Percentiles rank a stretch among this genome's conserved stretches.
Evolutionary conservation across 352 stramenopile genomes (phyloP).

Genomic region (Aphanomyces astaci): DNA sequence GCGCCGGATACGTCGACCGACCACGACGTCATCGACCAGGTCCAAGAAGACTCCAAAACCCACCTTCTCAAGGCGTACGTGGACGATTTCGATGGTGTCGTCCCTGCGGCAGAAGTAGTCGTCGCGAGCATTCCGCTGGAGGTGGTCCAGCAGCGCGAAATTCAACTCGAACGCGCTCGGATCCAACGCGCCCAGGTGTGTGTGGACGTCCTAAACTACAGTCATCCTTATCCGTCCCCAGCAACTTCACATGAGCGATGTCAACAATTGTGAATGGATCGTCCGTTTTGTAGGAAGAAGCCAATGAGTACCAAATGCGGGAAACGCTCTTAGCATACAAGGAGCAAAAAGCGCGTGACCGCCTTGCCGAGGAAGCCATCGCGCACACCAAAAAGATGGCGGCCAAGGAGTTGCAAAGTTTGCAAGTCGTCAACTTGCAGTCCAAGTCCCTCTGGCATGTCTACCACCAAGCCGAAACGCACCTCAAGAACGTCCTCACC

Average conservation of each 20-base stretch:
- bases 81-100: conserved; percentile 56
- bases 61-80: conserved; percentile 33
- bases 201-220: too few relatives aligned
- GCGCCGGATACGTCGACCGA: not conserved
- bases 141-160: conserved; percentile 50
- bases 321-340: conserved; percentile 40
- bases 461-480: conserved; percentile 59
- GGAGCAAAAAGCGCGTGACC: conserved; percentile 31
- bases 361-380: conserved; percentile 38
- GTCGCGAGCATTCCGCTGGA: conserved; percentile 51
- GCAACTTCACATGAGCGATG: too few relatives aligned
- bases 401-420: conserved; percentile 38
- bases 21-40: not conserved
- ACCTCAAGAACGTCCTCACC: conserved; percentile 43
- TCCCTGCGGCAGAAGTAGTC: conserved; percentile 54
- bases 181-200: conserved; percentile 41
- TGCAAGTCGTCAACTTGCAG: conserved; percentile 37
- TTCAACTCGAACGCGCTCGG: conserved; percentile 47
- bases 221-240: too few relatives aligned
- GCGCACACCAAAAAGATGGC: conserved; percentile 35
- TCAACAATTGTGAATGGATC: too few relatives aligned
- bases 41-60: not conserved
- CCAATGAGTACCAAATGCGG: conserved; percentile 39
- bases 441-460: conserved; percentile 50
- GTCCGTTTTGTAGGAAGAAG: conserved; percentile 27